These are phyloP conservation scores for Chalaropsis thielavioides DNA, from an alignment of 2,329 filamentous ascomycete genomes.

Conservation along the genomic window DNA sequence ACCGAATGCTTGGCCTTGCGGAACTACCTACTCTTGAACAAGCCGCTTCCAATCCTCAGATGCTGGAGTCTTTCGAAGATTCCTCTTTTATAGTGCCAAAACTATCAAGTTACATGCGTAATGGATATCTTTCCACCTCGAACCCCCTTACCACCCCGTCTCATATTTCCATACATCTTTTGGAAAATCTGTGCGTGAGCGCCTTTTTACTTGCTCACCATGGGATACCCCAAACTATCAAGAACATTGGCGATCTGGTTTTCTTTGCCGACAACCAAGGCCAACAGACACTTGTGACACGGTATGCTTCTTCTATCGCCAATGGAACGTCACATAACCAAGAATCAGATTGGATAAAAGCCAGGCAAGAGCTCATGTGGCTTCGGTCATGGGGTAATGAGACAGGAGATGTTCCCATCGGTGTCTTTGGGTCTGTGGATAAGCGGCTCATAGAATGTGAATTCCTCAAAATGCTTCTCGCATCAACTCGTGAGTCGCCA, in stretches of 20 bases:
- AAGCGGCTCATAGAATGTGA: constrained; percentile 52
- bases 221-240: constrained; percentile 37
- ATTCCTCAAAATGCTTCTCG: constrained; percentile 52
- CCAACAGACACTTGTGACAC: constrained; percentile 45
- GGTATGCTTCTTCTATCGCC: constrained; percentile 41
- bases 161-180: constrained; percentile 17
- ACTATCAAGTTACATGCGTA: constrained; percentile 24
- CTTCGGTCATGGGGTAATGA: constrained; percentile 55
- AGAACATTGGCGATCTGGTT: constrained; percentile 45
- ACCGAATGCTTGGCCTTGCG: constrained; percentile 42
- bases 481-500: constrained; percentile 40
- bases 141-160: constrained; percentile 12
- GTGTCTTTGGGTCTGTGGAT: constrained; percentile 47
- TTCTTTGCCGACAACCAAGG: constrained; percentile 50
- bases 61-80: constrained; percentile 19
- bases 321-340: constrained; percentile 41
- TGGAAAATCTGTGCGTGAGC: constrained; percentile 35
- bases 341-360: constrained; percentile 47
- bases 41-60: constrained; percentile 17
- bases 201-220: constrained; percentile 40
- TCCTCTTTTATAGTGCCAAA: constrained; percentile 20
- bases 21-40: constrained; percentile 36
- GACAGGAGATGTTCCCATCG: constrained; percentile 33
- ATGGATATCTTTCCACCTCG: constrained; percentile 16
- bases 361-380: constrained; percentile 55